Conservation (phyloP, 2,329 filamentous ascomycete genomes). For the Fusarium sp. region DNA sequence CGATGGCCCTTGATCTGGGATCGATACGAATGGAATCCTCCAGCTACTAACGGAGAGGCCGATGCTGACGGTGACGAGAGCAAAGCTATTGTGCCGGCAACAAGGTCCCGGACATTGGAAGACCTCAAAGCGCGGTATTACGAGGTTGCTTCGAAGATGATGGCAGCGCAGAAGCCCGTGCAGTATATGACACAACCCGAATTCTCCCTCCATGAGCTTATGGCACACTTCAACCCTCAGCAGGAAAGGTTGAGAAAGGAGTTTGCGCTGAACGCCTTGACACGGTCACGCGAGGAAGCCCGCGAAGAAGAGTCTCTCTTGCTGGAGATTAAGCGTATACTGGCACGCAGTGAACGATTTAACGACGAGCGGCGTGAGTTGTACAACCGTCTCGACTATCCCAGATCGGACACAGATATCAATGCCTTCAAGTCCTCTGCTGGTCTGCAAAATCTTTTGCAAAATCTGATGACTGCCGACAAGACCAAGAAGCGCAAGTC, state of each 20-base stretch:
- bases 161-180: slow-evolving; percentile 81
- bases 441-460: slow-evolving; percentile 81
- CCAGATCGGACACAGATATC: slow-evolving; percentile 75
- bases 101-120: slow-evolving; percentile 77
- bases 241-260: slow-evolving; percentile 85
- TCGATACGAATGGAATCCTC: slow-evolving; percentile 80
- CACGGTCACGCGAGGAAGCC: slow-evolving; percentile 85
- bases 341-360: slow-evolving; percentile 85
- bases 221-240: slow-evolving; percentile 85
- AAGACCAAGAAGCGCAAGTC: slow-evolving; percentile 90
- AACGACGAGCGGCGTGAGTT: slow-evolving; percentile 89
- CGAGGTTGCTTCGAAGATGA: slow-evolving; percentile 82
- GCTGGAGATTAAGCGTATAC: slow-evolving; percentile 90
- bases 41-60: slow-evolving; percentile 58
- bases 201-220: slow-evolving; percentile 83
- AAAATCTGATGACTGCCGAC: slow-evolving; percentile 84
- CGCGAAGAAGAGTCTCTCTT: slow-evolving; percentile 91
- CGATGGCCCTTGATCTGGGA: slow-evolving; percentile 94
- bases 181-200: slow-evolving; percentile 90
- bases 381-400: slow-evolving; percentile 87
- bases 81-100: slow-evolving; percentile 65
- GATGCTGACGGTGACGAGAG: slow-evolving; percentile 59
- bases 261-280: slow-evolving; percentile 82
- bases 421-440: slow-evolving; percentile 82
- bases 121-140: slow-evolving; percentile 94